Evolutionary conservation across 192 early-diverging fungal genomes (phyloP).

Genomic region (Coemansia sp.): DNA sequence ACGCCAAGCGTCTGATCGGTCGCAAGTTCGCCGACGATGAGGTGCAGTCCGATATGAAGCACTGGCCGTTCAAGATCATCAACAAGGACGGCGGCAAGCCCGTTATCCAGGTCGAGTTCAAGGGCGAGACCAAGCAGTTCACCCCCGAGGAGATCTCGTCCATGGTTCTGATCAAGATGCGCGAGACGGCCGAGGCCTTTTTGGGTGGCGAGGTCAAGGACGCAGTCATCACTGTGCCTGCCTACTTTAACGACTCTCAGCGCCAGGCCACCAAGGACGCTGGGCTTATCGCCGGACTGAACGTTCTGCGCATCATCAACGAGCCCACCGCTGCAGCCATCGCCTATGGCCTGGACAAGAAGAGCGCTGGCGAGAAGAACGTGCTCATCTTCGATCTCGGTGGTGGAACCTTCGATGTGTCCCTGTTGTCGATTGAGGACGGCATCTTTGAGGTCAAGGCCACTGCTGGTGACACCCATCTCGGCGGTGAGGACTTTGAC

Average conservation of each 20-base stretch:
- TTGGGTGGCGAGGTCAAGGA: slow-evolving; percentile 79
- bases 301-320: slow-evolving; percentile 99
- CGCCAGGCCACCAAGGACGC: slow-evolving; percentile 99
- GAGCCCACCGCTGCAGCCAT: slow-evolving; percentile 99
- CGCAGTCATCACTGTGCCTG: slow-evolving; percentile 97
- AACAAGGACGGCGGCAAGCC: slow-evolving; percentile 80
- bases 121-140: slow-evolving; percentile 96
- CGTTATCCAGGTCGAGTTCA: slow-evolving; percentile 86
- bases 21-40: slow-evolving; percentile 87
- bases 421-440: slow-evolving; percentile 94
- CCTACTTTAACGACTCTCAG: slow-evolving; percentile 99
- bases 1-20: slow-evolving; percentile 98
- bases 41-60: slow-evolving; percentile 99
- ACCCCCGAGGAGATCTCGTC: slow-evolving; percentile 96
- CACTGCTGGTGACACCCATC: slow-evolving; percentile 97
- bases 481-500: slow-evolving; percentile 99
- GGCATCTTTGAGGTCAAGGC: slow-evolving; percentile 99
- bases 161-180: slow-evolving; percentile 98
- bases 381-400: slow-evolving; percentile 98
- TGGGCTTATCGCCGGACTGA: slow-evolving; percentile 92
- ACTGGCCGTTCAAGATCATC: slow-evolving; percentile 97
- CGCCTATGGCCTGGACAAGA: slow-evolving; percentile 99
- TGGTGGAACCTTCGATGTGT: slow-evolving; percentile 98
- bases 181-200: slow-evolving; percentile 92
- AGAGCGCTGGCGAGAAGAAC: slow-evolving; percentile 82